Percentiles rank a stretch among this genome's conserved stretches.
phyloP scores from a whole-genome alignment of 352 stramenopile species.

The Phytophthora aleatoria region DNA sequence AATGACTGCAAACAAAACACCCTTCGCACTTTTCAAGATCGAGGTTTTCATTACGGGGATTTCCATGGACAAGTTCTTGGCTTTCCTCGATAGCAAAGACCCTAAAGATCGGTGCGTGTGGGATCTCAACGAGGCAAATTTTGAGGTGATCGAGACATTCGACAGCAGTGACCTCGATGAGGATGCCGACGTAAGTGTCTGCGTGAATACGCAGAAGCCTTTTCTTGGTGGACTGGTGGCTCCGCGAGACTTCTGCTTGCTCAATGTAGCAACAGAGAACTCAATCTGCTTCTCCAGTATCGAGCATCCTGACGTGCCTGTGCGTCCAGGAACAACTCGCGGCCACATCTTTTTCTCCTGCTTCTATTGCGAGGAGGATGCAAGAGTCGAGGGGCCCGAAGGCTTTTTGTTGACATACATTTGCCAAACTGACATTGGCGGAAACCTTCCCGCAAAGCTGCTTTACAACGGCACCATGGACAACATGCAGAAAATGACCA shows the following conservation, averaged over 20 bases:
- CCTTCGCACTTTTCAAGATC: conserved; percentile 55
- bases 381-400: conserved; percentile 26
- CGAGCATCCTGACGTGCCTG: conserved; percentile 46
- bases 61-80: conserved; percentile 44
- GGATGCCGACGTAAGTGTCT: conserved; percentile 40
- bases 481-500: conserved; percentile 67
- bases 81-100: conserved; percentile 49
- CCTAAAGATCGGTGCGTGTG: conserved; percentile 47
- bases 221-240: conserved; percentile 61
- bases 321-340: conserved; percentile 35
- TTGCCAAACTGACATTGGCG: conserved; percentile 57
- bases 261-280: conserved; percentile 34
- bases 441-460: conserved; percentile 50
- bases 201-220: conserved; percentile 61
- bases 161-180: conserved; percentile 20
- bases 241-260: conserved; percentile 60
- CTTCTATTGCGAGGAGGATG: conserved; percentile 44
- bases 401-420: conserved; percentile 57
- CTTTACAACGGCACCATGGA: conserved; percentile 65
- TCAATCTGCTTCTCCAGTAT: conserved; percentile 50
- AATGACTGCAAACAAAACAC: conserved; percentile 43
- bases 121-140: conserved; percentile 57
- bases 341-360: conserved; percentile 48
- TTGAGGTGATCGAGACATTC: conserved; percentile 56
- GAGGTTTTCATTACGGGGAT: conserved; percentile 54